A percentile compares a stretch with the other conserved stretches of the same genome.
phyloP scores from a whole-genome alignment of 257 asterid genomes.

The Osmanthus fragrans region DNA sequence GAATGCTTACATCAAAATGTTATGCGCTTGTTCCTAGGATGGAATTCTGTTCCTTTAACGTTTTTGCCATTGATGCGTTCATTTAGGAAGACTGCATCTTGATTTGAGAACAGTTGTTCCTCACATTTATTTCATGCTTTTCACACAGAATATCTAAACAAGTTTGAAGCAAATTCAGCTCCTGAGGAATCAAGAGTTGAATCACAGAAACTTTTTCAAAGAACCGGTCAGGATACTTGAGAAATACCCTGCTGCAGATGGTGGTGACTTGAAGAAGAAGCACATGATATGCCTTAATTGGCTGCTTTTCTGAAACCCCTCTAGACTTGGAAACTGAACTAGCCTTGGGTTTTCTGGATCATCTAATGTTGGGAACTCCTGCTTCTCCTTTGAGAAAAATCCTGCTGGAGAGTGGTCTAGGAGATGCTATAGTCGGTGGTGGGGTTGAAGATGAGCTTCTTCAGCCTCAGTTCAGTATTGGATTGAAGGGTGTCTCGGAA shows the following conservation, averaged over 20 bases:
- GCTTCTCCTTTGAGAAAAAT: conserved; percentile 96
- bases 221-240: conserved; percentile 82
- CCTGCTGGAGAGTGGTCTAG: conserved; percentile 91
- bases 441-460: conserved; percentile 97
- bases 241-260: conserved; percentile 92
- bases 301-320: conserved; percentile 88
- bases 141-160: conserved; percentile 77
- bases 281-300: conserved; percentile 97
- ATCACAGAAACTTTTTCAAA: conserved; percentile 70
- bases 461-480: conserved; percentile 96
- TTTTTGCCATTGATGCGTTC: neutral
- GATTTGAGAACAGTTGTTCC: neutral
- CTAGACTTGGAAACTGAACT: conserved; percentile 94
- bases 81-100: conserved; percentile 18
- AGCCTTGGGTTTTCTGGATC: conserved; percentile 85
- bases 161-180: conserved; percentile 88
- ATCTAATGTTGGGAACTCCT: conserved; percentile 93
- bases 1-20: conserved; percentile 3
- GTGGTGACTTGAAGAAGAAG: conserved; percentile 84
- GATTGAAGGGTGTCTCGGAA: conserved; percentile 90
- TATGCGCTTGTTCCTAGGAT: conserved; percentile 5
- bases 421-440: conserved; percentile 97
- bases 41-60: neutral
- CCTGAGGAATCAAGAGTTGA: conserved; percentile 72
- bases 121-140: conserved; percentile 19